These are phyloP conservation scores for Suhomyces terraborum DNA, from an alignment of 1,139 yeast species.

Conservation along the genomic window DNA sequence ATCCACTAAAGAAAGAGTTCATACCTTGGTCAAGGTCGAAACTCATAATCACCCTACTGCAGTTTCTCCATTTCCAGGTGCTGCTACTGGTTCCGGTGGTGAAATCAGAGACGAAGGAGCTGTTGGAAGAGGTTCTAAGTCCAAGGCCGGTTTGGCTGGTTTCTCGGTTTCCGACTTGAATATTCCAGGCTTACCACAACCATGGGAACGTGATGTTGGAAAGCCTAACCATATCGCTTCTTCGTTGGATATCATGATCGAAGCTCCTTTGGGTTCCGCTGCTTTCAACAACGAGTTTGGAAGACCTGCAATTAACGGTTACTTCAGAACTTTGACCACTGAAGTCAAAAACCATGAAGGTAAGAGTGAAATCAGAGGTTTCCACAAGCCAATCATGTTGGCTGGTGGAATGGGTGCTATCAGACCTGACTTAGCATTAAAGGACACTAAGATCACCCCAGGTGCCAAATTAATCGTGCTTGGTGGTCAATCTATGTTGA, in stretches of 20 bases:
- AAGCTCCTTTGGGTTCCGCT: conserved; percentile 97
- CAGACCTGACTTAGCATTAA: conserved; percentile 89
- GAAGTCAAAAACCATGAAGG: conserved; percentile 64
- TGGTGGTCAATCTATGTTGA: conserved; percentile 98
- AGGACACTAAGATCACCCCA: conserved; percentile 85
- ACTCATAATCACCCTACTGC: conserved; percentile 99
- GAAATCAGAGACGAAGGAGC: conserved; percentile 99
- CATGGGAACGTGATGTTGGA: conserved; percentile 91
- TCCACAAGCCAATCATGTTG: conserved; percentile 98
- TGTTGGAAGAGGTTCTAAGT: conserved; percentile 95
- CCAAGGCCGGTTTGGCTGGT: conserved; percentile 96
- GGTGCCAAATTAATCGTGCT: conserved; percentile 91
- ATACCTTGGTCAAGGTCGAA: conserved; percentile 92
- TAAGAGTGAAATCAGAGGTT: conserved; percentile 82
- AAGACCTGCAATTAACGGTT: conserved; percentile 95
- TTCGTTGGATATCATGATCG: conserved; percentile 90
- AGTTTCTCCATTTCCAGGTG: conserved; percentile 98
- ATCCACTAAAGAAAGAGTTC: conserved; percentile 74
- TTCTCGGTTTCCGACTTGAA: conserved; percentile 88
- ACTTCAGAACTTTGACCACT: conserved; percentile 92
- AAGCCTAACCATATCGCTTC: conserved; percentile 93
- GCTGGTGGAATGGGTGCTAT: conserved; percentile 99
- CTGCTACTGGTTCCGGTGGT: conserved; percentile 99
- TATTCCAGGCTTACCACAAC: conserved; percentile 84
- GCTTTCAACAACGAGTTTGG: conserved; percentile 99